phyloP scores from a whole-genome alignment of 2,329 filamentous ascomycete species.

The Aspergillus ochraceus region DNA sequence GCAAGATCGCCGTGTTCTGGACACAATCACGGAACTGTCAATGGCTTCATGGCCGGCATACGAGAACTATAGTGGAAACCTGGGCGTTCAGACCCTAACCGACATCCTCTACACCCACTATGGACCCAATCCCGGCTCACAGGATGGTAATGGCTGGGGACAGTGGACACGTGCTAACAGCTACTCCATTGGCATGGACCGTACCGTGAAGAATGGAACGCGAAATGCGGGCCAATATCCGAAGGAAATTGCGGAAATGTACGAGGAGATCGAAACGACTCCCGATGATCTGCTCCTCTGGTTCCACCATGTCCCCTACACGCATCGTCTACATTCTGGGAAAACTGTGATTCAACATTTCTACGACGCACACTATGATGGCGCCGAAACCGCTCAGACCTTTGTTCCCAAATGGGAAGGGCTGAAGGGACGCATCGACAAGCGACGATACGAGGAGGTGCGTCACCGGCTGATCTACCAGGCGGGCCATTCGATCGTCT shows the following conservation, averaged over 20 bases:
- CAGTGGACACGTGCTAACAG: constrained; percentile 69
- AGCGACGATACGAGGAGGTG: constrained; percentile 59
- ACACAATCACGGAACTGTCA: constrained; percentile 62
- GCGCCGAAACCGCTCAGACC: constrained; percentile 60
- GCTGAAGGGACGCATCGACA: constrained; percentile 58
- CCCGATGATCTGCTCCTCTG: constrained; percentile 69
- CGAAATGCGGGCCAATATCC: constrained; percentile 67
- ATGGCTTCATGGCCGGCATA: constrained; percentile 71
- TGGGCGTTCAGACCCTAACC: constrained; percentile 68
- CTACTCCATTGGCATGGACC: constrained; percentile 66
- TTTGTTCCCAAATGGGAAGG: constrained; percentile 57
- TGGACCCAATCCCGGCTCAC: constrained; percentile 65
- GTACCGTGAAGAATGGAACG: constrained; percentile 68
- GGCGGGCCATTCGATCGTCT: constrained; percentile 68
- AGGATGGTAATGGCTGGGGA: constrained; percentile 68
- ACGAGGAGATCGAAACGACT: constrained; percentile 62
- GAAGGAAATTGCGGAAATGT: constrained; percentile 56
- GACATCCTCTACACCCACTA: constrained; percentile 68
- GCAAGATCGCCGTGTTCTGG: constrained; percentile 53
- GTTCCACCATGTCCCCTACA: constrained; percentile 74
- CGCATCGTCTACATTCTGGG: constrained; percentile 60
- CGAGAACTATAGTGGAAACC: constrained; percentile 69
- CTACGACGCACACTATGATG: constrained; percentile 63
- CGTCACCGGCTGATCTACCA: constrained; percentile 63
- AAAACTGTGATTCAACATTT: constrained; percentile 69